Evolutionary conservation across 1,284 basidiomycete genomes (phyloP).

Genomic region (Boletus calvinii): DNA sequence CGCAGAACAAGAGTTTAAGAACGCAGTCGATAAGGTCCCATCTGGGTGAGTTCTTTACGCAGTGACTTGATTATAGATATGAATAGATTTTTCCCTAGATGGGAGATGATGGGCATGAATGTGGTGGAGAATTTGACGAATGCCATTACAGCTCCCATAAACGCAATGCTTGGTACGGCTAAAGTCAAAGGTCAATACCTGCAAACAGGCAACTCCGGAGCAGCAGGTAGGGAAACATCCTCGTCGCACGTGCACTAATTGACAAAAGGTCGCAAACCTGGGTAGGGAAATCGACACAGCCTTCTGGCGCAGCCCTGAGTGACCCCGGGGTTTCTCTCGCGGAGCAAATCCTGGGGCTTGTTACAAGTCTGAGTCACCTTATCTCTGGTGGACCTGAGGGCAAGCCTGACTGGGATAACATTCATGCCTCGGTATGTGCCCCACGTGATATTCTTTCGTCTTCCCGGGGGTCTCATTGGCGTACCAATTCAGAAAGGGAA

Average conservation of each 20-base stretch:
- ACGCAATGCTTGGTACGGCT: conserved; percentile 11
- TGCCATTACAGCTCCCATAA: conserved; percentile 12
- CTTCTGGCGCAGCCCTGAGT: conserved; percentile 15
- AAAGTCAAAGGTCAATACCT: conserved; percentile 11
- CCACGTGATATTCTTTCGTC: not conserved
- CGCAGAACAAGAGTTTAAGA: conserved; percentile 17
- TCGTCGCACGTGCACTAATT: too few relatives aligned
- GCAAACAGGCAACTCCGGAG: conserved; percentile 5
- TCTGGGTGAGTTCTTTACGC: conserved; percentile 11
- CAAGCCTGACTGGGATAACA: conserved; percentile 21
- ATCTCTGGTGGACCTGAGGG: conserved; percentile 16
- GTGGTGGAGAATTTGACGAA: conserved; percentile 17
- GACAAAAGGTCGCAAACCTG: not conserved
- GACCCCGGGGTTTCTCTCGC: conserved; percentile 13
- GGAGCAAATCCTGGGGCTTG: conserved; percentile 10
- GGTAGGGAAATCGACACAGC: conserved; percentile 10
- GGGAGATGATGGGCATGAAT: conserved; percentile 19
- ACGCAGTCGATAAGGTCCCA: conserved; percentile 12
- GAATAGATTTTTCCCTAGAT: conserved; percentile 5
- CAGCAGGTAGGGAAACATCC: not conserved
- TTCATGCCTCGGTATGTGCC: conserved; percentile 13
- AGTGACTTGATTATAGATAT: not conserved
- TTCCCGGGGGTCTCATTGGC: not conserved
- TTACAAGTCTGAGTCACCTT: conserved; percentile 10
- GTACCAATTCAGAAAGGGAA: conserved; percentile 5